A percentile compares a stretch with the other conserved stretches of the same genome.
These are phyloP conservation scores for Debaryomyces fabryi DNA, from an alignment of 1,139 yeast species.

Conservation along the genomic window DNA sequence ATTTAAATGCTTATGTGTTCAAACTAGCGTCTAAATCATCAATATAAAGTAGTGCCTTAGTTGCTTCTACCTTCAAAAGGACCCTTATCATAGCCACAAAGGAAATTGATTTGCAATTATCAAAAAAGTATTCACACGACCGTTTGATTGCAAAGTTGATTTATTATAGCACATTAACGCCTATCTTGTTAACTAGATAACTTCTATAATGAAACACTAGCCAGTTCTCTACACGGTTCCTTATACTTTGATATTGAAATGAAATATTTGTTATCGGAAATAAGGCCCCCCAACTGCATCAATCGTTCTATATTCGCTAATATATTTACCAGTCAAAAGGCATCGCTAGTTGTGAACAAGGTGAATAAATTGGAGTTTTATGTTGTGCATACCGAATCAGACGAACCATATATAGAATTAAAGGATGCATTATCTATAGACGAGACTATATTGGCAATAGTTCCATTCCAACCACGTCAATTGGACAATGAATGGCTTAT, in stretches of 20 bases:
- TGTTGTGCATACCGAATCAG: slow-evolving; percentile 7
- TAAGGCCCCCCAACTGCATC: slow-evolving; percentile 20
- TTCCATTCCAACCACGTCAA: slow-evolving; percentile 15
- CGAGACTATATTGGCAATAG: slow-evolving; percentile 21
- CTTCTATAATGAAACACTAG: not conserved
- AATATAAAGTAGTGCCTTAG: not conserved
- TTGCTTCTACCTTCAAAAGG: not conserved
- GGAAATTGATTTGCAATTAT: slow-evolving; percentile 1
- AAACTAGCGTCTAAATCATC: not conserved
- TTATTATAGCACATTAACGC: not conserved
- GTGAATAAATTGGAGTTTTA: slow-evolving; percentile 23
- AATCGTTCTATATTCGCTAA: slow-evolving; percentile 19
- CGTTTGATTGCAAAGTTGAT: not conserved
- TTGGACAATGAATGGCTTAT: slow-evolving; percentile 18
- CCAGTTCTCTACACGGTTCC: not conserved
- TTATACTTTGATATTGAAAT: slow-evolving; percentile 5
- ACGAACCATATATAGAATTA: slow-evolving; percentile 8
- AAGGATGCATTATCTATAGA: slow-evolving; percentile 18
- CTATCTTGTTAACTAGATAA: not conserved
- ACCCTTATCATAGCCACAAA: slow-evolving; percentile 8
- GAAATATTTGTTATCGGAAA: slow-evolving; percentile 26
- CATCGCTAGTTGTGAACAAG: slow-evolving; percentile 23
- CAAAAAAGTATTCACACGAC: slow-evolving; percentile 3
- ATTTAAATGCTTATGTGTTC: not conserved
- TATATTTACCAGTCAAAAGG: slow-evolving; percentile 11